phyloP scores from a whole-genome alignment of 23 red algal genomes.

The Pyropia haitanensis region DNA sequence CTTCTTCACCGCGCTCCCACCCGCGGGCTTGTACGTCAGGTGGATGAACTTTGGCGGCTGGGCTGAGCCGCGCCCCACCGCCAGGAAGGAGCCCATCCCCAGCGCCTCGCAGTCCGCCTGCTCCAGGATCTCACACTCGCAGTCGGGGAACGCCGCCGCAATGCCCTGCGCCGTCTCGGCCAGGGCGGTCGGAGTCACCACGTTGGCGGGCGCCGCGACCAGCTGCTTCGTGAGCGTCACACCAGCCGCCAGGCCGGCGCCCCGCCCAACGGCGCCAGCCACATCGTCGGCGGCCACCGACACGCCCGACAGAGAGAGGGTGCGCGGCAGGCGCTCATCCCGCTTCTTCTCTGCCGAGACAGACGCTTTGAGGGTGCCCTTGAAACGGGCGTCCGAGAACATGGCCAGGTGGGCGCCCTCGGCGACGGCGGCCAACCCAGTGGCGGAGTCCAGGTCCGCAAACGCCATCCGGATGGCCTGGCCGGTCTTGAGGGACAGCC shows the following conservation, averaged over 20 bases:
- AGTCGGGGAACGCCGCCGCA: constrained; percentile 19
- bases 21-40: constrained; percentile 75
- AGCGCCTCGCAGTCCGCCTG: constrained; percentile 71
- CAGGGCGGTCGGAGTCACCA: constrained; percentile 61
- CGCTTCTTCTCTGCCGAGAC: constrained; percentile 26
- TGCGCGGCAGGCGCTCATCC: constrained; percentile 20
- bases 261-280: constrained; percentile 13
- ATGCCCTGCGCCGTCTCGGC: constrained; percentile 53
- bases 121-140: constrained; percentile 65
- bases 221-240: constrained; percentile 76
- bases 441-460: constrained; percentile 7
- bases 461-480: constrained; percentile 18
- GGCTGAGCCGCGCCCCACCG: constrained; percentile 67
- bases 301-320: neutral
- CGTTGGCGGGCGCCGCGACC: constrained; percentile 83
- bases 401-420: constrained; percentile 37
- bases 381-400: constrained; percentile 63
- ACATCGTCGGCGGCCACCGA: constrained; percentile 13
- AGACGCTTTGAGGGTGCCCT: constrained; percentile 6
- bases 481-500: constrained; percentile 13
- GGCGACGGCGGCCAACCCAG: constrained; percentile 1
- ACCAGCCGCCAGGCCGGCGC: constrained; percentile 34
- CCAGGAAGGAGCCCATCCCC: constrained; percentile 90
- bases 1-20: constrained; percentile 58
- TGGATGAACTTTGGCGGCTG: constrained; percentile 98